These are phyloP conservation scores for Sporothrix sp. DNA, from an alignment of 2,329 filamentous ascomycete species.

Conservation along the genomic window DNA sequence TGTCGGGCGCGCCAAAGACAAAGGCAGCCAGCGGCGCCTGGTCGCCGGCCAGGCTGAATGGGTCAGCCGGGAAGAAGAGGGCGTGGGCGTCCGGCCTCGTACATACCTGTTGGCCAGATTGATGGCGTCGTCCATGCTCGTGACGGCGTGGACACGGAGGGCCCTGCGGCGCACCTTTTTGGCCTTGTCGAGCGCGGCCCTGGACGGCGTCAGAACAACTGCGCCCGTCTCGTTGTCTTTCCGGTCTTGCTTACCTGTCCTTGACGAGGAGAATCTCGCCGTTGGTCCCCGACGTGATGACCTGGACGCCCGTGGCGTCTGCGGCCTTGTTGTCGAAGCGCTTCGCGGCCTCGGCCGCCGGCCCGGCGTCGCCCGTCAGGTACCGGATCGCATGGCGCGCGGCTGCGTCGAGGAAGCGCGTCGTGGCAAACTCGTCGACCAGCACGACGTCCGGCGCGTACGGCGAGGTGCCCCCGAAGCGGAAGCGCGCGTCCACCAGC, in stretches of 20 bases:
- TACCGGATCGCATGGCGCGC: slow-evolving; percentile 27
- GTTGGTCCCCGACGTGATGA: slow-evolving; percentile 12
- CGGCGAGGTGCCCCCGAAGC: slow-evolving; percentile 44
- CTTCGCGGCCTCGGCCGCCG: neutral
- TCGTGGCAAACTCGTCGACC: slow-evolving; percentile 53
- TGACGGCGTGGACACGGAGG: slow-evolving; percentile 5
- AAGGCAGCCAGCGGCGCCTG: slow-evolving; percentile 17
- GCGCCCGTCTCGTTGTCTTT: too few species aligned
- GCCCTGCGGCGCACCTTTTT: neutral
- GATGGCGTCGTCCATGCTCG: slow-evolving; percentile 13
- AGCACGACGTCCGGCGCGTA: slow-evolving; percentile 54
- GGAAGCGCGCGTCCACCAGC: slow-evolving; percentile 44
- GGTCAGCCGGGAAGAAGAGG: neutral
- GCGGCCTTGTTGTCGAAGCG: neutral
- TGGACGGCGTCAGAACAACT: too few species aligned
- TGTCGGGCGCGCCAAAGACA: slow-evolving; percentile 19
- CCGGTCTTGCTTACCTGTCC: slow-evolving; percentile 22
- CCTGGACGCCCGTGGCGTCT: slow-evolving; percentile 1
- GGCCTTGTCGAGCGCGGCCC: neutral
- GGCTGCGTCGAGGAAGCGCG: slow-evolving; percentile 42
- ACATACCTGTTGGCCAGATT: neutral
- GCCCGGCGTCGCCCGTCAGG: neutral
- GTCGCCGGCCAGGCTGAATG: too few species aligned
- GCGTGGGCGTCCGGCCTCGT: neutral
- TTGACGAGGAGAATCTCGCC: slow-evolving; percentile 21